A percentile compares a stretch with the other conserved stretches of the same genome.
Conservation (phyloP, 2,329 filamentous ascomycete species). For the Xylogone sp. region DNA sequence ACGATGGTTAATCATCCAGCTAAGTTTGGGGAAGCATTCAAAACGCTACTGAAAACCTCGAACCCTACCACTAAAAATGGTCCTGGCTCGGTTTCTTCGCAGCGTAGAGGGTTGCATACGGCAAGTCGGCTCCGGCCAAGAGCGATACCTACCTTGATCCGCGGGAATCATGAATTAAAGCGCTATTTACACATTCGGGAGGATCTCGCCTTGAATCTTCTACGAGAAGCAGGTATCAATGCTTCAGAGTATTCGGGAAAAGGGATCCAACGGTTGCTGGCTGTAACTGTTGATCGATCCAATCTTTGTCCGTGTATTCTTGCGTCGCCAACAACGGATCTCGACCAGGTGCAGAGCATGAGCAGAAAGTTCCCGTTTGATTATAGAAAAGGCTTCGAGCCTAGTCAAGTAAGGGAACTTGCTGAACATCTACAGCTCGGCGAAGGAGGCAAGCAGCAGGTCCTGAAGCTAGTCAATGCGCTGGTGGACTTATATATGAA, state of each 20-base stretch:
- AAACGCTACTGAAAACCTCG: constrained; percentile 47
- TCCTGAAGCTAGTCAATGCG: constrained; percentile 45
- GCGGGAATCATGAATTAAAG: constrained; percentile 29
- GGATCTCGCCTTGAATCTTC: constrained; percentile 49
- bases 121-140: constrained; percentile 25
- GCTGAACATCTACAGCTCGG: constrained; percentile 48
- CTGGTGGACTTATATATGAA: constrained; percentile 57
- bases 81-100: constrained; percentile 32
- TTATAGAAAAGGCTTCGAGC: constrained; percentile 46
- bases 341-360: constrained; percentile 36
- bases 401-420: constrained; percentile 37
- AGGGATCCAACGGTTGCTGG: constrained; percentile 47
- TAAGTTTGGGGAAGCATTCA: constrained; percentile 68
- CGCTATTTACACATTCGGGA: constrained; percentile 53
- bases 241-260: constrained; percentile 33
- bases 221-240: constrained; percentile 46
- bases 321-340: constrained; percentile 42
- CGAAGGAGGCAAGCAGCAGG: constrained; percentile 32
- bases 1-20: constrained; percentile 73
- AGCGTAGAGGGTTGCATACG: constrained; percentile 51
- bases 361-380: constrained; percentile 58
- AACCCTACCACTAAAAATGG: constrained; percentile 32
- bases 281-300: constrained; percentile 62
- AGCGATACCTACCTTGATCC: not conserved
- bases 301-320: constrained; percentile 60